Conservation (phyloP, 129 eudicot species). For the Pittosporum tobira region DNA sequence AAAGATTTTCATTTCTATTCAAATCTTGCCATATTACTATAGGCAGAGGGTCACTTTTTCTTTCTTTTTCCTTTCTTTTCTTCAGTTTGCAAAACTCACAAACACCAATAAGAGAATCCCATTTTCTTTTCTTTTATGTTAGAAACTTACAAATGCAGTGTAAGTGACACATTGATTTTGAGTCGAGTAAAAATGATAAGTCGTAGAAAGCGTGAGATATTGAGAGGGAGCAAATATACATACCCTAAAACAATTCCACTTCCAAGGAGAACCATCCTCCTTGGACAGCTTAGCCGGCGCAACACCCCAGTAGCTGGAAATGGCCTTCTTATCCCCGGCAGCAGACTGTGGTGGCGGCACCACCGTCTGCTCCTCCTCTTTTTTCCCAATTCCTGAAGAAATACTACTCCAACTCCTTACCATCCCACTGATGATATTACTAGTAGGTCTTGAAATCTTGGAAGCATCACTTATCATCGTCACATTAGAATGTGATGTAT, state of each 20-base stretch:
- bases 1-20: too few relatives aligned
- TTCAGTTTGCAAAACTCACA: too few relatives aligned
- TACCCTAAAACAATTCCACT: constrained; percentile 90
- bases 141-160: background rate
- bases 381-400: background rate
- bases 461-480: too few relatives aligned
- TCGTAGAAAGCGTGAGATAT: background rate
- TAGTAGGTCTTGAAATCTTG: too few relatives aligned
- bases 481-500: too few relatives aligned
- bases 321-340: constrained; percentile 19
- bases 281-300: constrained; percentile 37
- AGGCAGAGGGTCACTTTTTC: too few relatives aligned
- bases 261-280: constrained; percentile 86
- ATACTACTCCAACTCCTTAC: background rate
- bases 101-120: too few relatives aligned
- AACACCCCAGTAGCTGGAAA: constrained; percentile 85
- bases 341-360: constrained; percentile 21
- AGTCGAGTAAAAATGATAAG: too few relatives aligned
- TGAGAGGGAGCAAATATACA: constrained; percentile 5
- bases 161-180: background rate
- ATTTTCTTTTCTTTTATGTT: too few relatives aligned
- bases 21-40: too few relatives aligned
- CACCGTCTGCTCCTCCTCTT: constrained; percentile 19
- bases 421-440: background rate
- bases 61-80: too few relatives aligned